phyloP scores from a whole-genome alignment of 73 alveolate species.

The Durusdinium trenchii region DNA sequence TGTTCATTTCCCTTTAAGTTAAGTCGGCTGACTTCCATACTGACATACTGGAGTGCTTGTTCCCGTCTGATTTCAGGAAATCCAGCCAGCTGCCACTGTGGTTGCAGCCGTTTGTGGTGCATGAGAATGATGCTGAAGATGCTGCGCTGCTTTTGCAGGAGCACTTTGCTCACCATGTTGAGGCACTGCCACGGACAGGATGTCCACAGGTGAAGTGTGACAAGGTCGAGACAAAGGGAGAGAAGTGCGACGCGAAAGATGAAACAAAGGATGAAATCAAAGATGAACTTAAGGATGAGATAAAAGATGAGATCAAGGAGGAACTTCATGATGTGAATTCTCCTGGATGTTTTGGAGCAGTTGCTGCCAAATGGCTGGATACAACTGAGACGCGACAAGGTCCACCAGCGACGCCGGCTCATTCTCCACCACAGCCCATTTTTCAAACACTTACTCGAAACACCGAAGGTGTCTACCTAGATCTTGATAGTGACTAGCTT shows the following conservation, averaged over 20 bases:
- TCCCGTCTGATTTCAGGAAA: too few relatives aligned
- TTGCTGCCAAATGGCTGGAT: constrained; percentile 47
- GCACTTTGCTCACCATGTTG: constrained; percentile 43
- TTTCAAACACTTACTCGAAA: neutral
- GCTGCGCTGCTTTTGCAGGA: constrained; percentile 51
- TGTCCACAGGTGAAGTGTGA: neutral
- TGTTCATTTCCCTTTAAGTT: too few relatives aligned
- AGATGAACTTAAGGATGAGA: constrained; percentile 40
- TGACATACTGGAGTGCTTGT: too few relatives aligned
- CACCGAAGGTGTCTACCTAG: constrained; percentile 36
- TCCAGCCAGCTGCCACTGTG: constrained; percentile 53
- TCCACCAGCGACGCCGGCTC: neutral
- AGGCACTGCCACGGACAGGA: neutral
- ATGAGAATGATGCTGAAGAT: constrained; percentile 31
- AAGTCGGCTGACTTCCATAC: too few relatives aligned
- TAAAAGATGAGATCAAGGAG: constrained; percentile 55
- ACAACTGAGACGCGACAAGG: neutral
- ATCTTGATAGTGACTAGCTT: constrained; percentile 47
- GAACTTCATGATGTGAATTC: neutral
- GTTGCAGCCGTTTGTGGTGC: constrained; percentile 88
- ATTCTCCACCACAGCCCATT: neutral
- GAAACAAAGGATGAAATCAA: constrained; percentile 46
- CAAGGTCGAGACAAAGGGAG: constrained; percentile 10
- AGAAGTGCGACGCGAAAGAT: constrained; percentile 24
- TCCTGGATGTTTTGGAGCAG: neutral